These are phyloP conservation scores for Citrus maxima DNA, from an alignment of 345 rosid species.

Conservation along the genomic window DNA sequence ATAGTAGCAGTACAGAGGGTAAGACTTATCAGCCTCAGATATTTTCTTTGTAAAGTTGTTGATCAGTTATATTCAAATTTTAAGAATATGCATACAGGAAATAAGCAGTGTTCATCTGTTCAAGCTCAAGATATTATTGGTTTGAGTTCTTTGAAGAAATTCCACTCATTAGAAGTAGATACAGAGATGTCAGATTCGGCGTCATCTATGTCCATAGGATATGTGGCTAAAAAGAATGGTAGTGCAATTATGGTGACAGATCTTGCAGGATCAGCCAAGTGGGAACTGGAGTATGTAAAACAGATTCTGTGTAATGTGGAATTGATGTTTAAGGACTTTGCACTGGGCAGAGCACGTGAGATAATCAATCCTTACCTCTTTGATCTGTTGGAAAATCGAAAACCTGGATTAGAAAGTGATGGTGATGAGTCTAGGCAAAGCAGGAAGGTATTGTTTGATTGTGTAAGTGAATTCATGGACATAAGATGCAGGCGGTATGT, in stretches of 20 bases:
- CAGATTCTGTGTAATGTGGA: constrained; percentile 57
- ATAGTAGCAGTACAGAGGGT: constrained; percentile 49
- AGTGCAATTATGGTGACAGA: constrained; percentile 9
- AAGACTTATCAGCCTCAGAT: constrained; percentile 8
- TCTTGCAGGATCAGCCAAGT: constrained; percentile 26
- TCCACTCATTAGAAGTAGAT: constrained; percentile 41
- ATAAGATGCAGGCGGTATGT: constrained; percentile 47
- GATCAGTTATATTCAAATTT: constrained; percentile 6
- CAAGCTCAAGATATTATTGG: constrained; percentile 52
- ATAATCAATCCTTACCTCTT: constrained; percentile 61
- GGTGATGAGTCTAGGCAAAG: constrained; percentile 35
- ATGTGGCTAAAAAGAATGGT: constrained; percentile 26
- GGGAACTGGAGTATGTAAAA: constrained; percentile 70
- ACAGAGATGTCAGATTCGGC: constrained; percentile 64
- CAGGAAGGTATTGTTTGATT: constrained; percentile 66
- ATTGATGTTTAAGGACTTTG: constrained; percentile 62
- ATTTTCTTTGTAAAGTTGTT: neutral
- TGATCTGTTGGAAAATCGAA: constrained; percentile 57
- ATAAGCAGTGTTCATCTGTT: constrained; percentile 46
- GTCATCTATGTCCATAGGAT: constrained; percentile 46
- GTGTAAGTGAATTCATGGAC: constrained; percentile 66
- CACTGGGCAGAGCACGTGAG: constrained; percentile 39
- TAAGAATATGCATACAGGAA: constrained; percentile 34
- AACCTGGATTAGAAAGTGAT: constrained; percentile 22
- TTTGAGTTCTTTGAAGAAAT: constrained; percentile 34